A percentile compares a stretch with the other conserved stretches of the same genome.
Evolutionary conservation across 2,329 filamentous ascomycete species (phyloP).

Genomic region (Ustulina deusta): DNA sequence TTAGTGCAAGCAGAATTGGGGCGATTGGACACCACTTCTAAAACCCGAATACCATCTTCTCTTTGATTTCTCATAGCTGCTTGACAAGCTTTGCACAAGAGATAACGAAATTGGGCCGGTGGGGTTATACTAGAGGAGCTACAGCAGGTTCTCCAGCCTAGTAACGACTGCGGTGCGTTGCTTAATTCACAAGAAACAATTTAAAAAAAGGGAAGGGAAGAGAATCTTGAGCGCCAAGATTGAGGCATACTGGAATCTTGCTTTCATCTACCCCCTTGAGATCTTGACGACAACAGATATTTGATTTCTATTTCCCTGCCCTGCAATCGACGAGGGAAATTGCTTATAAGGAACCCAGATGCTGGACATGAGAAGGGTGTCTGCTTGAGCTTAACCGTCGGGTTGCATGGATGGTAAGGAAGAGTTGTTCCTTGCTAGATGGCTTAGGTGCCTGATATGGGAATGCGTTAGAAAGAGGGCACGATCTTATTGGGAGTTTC

Average conservation of each 20-base stretch:
- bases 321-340: not conserved
- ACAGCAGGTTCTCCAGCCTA: not conserved
- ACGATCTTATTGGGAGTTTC: not conserved
- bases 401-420: not conserved
- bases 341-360: not conserved
- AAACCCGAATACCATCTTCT: not conserved
- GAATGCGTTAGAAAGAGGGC: not conserved
- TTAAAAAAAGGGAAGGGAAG: not conserved
- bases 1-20: no score
- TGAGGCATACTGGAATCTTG: not conserved
- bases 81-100: not conserved
- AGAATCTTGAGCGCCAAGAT: not conserved
- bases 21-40: not conserved
- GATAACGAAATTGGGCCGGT: not conserved
- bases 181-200: no score
- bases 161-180: no score
- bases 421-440: not conserved
- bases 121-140: not conserved
- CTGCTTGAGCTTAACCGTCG: not conserved
- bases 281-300: not conserved
- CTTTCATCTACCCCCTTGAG: not conserved
- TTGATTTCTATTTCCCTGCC: not conserved
- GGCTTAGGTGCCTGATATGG: not conserved
- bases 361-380: not conserved
- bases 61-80: not conserved